phyloP scores from a whole-genome alignment of 805 yeast species.

The Metschnikowia lunata region DNA sequence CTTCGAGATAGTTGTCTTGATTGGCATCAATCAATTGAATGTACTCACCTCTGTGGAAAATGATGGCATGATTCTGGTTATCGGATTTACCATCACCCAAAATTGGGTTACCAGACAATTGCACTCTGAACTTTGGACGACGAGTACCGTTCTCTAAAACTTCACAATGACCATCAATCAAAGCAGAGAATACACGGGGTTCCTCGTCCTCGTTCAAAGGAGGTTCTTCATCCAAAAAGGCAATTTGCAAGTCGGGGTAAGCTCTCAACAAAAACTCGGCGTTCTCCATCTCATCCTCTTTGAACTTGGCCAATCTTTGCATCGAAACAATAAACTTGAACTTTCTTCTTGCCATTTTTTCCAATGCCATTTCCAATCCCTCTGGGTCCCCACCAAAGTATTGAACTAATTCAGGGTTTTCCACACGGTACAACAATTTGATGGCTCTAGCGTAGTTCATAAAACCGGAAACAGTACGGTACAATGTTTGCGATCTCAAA shows the following conservation, averaged over 20 bases:
- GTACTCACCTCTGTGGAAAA: slow-evolving; percentile 77
- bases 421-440: slow-evolving; percentile 44
- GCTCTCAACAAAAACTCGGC: slow-evolving; percentile 58
- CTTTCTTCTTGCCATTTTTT: slow-evolving; percentile 60
- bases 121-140: slow-evolving; percentile 55
- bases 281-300: slow-evolving; percentile 53
- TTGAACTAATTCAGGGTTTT: slow-evolving; percentile 68
- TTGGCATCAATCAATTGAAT: slow-evolving; percentile 79
- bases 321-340: slow-evolving; percentile 62
- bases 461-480: slow-evolving; percentile 45
- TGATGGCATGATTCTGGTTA: slow-evolving; percentile 72
- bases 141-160: slow-evolving; percentile 50
- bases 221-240: slow-evolving; percentile 59
- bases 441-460: slow-evolving; percentile 47
- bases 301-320: slow-evolving; percentile 55
- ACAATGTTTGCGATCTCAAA: slow-evolving; percentile 43
- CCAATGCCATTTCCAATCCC: slow-evolving; percentile 91
- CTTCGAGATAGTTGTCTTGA: slow-evolving; percentile 79
- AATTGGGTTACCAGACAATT: slow-evolving; percentile 74
- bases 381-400: slow-evolving; percentile 99
- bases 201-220: slow-evolving; percentile 47
- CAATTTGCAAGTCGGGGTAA: slow-evolving; percentile 63
- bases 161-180: slow-evolving; percentile 47
- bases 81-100: slow-evolving; percentile 84
- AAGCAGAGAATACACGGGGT: slow-evolving; percentile 51